Base-by-base conservation (phyloP, 202 grass and related monocot species). In the Thinopyrum obtusiflorum region DNA sequence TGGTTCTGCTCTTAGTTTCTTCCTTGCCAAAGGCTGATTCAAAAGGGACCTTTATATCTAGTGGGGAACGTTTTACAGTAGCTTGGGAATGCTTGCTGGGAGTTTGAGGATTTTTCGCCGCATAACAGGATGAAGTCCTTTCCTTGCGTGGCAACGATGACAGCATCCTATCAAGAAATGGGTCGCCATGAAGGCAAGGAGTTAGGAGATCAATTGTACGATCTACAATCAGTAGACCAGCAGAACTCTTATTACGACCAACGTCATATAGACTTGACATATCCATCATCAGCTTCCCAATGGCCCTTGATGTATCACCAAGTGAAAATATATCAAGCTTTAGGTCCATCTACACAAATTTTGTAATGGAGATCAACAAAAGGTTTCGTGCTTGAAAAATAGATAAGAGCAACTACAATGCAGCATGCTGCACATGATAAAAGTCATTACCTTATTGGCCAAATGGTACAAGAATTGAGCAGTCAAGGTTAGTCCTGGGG, bases 251-350 rank as follows among this genome's bases (percentile, higher is more conserved):
- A 84, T 89, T 84, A 74, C 95, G 86, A 49, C 91, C 89, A 78
- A 98, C 97, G 62, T 98, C 93, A 89, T 98, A 98, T 13, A 98
- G 78, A 86, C 97, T 98, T 66, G 93, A 98, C 97, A 98, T 98
- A 84, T 98, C 93, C 88, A 90, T 98, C 90, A 98, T 92, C 81
- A 92, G 88, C 85, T 96, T 98, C 75, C 97, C 97, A 81, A 98
- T 89, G 25, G 80, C 77, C 82, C 90, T 96, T 46, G 97, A 98
- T 73, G 97, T 96, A 84, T 89, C 93, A 39, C 97, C 97, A 32
- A 96, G 67, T 87, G 97, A 94, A 88, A 98, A 98, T 89, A 96
- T 96, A 79, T 98, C 97, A 36, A 98, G 86, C 84, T 98, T 98
- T 79, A 98, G 81, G 87, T 98, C 97, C 93, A 98, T 96, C 91